Conservation (phyloP, 176 grass and related monocot species). For the Triticum urartu region DNA sequence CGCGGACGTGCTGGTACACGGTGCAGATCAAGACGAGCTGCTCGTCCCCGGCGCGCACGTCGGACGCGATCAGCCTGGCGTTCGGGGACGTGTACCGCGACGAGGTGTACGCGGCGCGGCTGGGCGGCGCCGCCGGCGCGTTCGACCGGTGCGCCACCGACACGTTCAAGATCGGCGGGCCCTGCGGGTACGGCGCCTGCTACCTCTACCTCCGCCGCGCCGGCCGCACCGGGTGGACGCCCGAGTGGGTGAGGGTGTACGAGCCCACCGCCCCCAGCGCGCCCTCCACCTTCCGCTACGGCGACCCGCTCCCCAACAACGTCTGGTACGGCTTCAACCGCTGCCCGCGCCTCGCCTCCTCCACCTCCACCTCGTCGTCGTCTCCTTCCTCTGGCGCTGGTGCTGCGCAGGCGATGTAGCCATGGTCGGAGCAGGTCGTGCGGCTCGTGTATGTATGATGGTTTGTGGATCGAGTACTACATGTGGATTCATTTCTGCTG, state of each 20-base stretch:
- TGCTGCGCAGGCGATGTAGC: background rate
- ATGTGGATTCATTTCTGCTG: background rate
- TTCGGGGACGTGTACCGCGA: too few relatives aligned
- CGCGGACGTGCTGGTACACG: too few relatives aligned
- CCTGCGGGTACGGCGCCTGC: constrained; percentile 84
- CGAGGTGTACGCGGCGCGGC: too few relatives aligned
- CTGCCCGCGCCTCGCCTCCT: constrained; percentile 16
- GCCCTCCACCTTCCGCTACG: constrained; percentile 77
- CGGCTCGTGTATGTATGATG: background rate
- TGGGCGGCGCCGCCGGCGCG: too few relatives aligned
- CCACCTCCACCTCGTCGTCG: background rate
- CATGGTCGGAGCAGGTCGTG: background rate
- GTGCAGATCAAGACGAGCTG: too few relatives aligned
- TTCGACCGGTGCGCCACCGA: constrained; percentile 86
- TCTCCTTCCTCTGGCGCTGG: background rate
- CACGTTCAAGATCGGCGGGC: constrained; percentile 62
- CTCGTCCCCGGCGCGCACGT: too few relatives aligned
- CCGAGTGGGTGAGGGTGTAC: constrained; percentile 69
- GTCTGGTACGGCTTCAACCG: constrained; percentile 79
- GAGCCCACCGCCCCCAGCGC: constrained; percentile 32
- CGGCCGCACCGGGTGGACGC: constrained; percentile 57
- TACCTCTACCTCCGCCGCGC: constrained; percentile 81
- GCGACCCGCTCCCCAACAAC: constrained; percentile 46
- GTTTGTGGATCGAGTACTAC: background rate
- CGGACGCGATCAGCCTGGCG: too few relatives aligned